These are phyloP conservation scores for Polytrichum formosum DNA, from an alignment of 225 moss, liverwort and hornwort genomes.

Conservation along the genomic window DNA sequence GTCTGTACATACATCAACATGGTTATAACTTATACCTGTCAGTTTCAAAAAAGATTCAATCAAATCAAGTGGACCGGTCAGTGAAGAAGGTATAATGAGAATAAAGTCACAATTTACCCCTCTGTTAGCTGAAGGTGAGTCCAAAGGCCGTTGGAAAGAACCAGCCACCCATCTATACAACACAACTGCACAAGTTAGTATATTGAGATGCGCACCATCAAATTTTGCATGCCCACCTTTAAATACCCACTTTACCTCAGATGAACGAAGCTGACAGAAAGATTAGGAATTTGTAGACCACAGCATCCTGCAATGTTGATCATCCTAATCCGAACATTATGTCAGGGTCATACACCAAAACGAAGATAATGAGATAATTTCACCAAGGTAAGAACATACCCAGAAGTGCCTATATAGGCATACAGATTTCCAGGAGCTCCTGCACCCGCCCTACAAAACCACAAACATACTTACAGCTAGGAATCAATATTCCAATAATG, in stretches of 20 bases:
- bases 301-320: too few relatives aligned
- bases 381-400: conserved; percentile 24
- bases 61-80: neutral
- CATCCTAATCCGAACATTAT: too few relatives aligned
- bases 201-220: neutral
- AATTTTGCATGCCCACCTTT: neutral
- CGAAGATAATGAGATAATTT: too few relatives aligned
- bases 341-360: too few relatives aligned
- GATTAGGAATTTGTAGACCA: too few relatives aligned
- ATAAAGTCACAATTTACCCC: conserved; percentile 7
- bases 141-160: conserved; percentile 43
- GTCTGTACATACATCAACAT: conserved; percentile 24
- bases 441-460: conserved; percentile 72
- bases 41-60: conserved; percentile 7
- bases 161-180: conserved; percentile 85
- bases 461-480: neutral
- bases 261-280: too few relatives aligned
- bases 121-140: conserved; percentile 17
- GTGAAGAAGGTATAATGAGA: too few relatives aligned
- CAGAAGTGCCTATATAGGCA: conserved; percentile 93
- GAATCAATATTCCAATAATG: neutral
- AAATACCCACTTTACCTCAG: too few relatives aligned
- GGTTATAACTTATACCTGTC: neutral
- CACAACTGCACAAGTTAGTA: conserved; percentile 9
- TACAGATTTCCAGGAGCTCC: conserved; percentile 75